Conservation (phyloP, 2,329 filamentous ascomycete genomes). For the Myrmaecium sp. region DNA sequence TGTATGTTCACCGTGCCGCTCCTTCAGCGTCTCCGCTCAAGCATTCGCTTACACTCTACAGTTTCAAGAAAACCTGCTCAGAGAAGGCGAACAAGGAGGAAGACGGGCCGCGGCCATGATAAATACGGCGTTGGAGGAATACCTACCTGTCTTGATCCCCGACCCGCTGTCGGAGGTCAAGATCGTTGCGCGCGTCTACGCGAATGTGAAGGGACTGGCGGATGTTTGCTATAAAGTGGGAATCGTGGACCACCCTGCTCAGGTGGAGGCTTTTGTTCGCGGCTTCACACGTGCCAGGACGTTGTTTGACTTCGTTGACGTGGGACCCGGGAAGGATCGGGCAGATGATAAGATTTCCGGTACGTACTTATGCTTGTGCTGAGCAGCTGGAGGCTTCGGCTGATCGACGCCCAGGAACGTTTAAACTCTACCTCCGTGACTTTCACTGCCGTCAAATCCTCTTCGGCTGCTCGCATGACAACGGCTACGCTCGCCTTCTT, state of each 20-base stretch:
- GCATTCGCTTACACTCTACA: slow-evolving; percentile 2
- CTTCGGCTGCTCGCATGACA: slow-evolving; percentile 41
- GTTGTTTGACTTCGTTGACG: slow-evolving; percentile 29
- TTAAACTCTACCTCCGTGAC: slow-evolving; percentile 38
- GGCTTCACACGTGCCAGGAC: slow-evolving; percentile 37
- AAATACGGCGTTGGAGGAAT: slow-evolving; percentile 25
- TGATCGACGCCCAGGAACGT: slow-evolving; percentile 25
- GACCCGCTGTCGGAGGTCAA: slow-evolving; percentile 26
- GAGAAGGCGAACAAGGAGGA: slow-evolving; percentile 34
- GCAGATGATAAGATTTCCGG: slow-evolving; percentile 32
- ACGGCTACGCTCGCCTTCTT: slow-evolving; percentile 35
- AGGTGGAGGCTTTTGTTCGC: slow-evolving; percentile 34
- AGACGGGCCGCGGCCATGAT: slow-evolving; percentile 34
- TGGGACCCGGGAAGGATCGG: slow-evolving; percentile 28
- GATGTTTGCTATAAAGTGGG: slow-evolving; percentile 31
- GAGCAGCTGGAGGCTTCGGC: too few relatives aligned
- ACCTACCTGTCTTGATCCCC: slow-evolving; percentile 14
- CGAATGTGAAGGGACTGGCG: slow-evolving; percentile 34
- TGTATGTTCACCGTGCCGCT: slow-evolving; percentile 4
- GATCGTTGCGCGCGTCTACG: slow-evolving; percentile 36
- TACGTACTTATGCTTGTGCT: slow-evolving; percentile 18
- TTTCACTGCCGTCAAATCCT: slow-evolving; percentile 44
- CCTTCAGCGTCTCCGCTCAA: neutral
- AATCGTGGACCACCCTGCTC: slow-evolving; percentile 22
- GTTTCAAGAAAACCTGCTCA: slow-evolving; percentile 34